Conservation (phyloP, 306 rosid species). For the Quercus aquifolioides region DNA sequence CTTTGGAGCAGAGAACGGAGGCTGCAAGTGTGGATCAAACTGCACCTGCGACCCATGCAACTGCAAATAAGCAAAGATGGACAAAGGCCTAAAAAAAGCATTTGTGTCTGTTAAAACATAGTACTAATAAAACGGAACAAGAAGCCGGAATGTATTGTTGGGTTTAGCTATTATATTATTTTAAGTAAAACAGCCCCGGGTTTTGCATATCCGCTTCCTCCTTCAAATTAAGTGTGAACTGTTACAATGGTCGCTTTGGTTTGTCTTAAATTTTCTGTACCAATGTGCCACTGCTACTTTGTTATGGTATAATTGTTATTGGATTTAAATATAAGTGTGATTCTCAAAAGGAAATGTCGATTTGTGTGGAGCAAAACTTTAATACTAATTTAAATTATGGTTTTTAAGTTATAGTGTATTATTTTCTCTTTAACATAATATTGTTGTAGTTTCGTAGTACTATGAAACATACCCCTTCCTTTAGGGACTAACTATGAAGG, state of each 20-base stretch:
- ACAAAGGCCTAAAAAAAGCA: neutral
- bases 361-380: too few species aligned
- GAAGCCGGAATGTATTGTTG: neutral
- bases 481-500: too few species aligned
- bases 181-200: neutral
- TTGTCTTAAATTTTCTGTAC: neutral
- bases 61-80: slow-evolving; percentile 16
- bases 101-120: neutral
- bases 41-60: slow-evolving; percentile 27
- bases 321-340: neutral
- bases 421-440: too few species aligned
- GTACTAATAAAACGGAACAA: neutral
- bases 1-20: slow-evolving; percentile 22
- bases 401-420: too few species aligned
- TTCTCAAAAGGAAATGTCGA: too few species aligned
- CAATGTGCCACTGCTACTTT: neutral
- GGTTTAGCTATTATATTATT: neutral
- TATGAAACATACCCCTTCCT: too few species aligned
- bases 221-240: neutral
- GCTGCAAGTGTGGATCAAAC: slow-evolving; percentile 27
- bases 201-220: neutral
- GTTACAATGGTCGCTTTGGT: neutral
- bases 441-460: too few species aligned
- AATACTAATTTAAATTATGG: too few species aligned
- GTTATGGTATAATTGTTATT: neutral